Percentiles rank a stretch among this genome's conserved stretches.
phyloP scores from a whole-genome alignment of 2,329 filamentous ascomycete genomes.

The Alternaria hordeiaustralica region DNA sequence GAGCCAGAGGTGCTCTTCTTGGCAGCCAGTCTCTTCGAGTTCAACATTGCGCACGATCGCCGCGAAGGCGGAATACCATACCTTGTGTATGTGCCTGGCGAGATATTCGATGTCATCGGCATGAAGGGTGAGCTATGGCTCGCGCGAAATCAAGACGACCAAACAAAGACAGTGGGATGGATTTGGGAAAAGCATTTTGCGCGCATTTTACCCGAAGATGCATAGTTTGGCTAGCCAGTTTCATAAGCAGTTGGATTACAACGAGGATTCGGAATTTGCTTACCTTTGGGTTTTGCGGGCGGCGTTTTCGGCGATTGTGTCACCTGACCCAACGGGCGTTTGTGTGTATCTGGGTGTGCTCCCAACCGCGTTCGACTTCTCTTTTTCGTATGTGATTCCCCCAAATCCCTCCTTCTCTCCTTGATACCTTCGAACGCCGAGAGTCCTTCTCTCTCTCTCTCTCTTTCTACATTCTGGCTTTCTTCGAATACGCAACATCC shows the following conservation, averaged over 20 bases:
- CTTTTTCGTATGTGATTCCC: constrained; percentile 23
- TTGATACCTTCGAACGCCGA: neutral
- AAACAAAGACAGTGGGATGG: constrained; percentile 82
- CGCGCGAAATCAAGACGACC: constrained; percentile 94
- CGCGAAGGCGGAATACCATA: constrained; percentile 96
- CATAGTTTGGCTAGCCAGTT: constrained; percentile 11
- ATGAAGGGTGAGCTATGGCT: constrained; percentile 98
- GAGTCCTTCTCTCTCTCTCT: neutral
- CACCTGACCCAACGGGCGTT: constrained; percentile 1
- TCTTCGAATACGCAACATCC: neutral
- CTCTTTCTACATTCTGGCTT: neutral
- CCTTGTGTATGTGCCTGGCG: constrained; percentile 91
- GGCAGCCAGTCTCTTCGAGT: constrained; percentile 93
- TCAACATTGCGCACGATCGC: constrained; percentile 92
- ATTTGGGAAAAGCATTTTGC: constrained; percentile 98
- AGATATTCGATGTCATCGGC: constrained; percentile 76
- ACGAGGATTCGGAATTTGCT: neutral
- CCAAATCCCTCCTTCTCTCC: constrained; percentile 9
- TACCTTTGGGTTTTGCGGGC: neutral
- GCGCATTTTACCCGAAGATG: constrained; percentile 48
- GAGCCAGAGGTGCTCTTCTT: constrained; percentile 83
- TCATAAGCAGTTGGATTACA: neutral
- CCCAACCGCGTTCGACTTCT: neutral
- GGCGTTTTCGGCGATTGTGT: constrained; percentile 2
- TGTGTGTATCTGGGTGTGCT: neutral